A percentile compares a stretch with the other conserved stretches of the same genome.
Evolutionary conservation across 345 rosid species (phyloP).

Genomic region (Erodium maritimum): DNA sequence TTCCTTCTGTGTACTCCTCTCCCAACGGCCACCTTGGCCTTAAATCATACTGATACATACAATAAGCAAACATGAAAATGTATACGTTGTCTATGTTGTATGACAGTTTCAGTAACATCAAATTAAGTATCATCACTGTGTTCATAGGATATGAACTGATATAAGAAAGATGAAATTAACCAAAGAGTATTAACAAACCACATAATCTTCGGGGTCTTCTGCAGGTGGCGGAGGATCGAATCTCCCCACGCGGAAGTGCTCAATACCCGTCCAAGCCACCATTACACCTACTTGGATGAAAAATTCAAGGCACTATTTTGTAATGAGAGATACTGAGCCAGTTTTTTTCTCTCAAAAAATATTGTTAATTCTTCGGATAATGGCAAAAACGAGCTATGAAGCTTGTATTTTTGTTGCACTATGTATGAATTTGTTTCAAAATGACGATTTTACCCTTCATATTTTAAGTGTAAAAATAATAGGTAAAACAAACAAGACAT

Average conservation of each 20-base stretch:
- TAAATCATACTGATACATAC: slow-evolving; percentile 55
- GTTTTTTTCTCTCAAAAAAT: too few relatives aligned
- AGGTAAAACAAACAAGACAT: too few relatives aligned
- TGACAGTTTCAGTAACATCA: too few relatives aligned
- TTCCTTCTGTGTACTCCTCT: slow-evolving; percentile 71
- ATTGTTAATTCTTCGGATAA: too few relatives aligned
- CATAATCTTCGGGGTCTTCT: slow-evolving; percentile 52
- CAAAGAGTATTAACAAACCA: slow-evolving; percentile 30
- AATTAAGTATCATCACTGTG: too few relatives aligned
- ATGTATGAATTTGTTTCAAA: too few relatives aligned
- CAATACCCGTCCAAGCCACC: slow-evolving; percentile 99
- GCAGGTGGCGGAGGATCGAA: slow-evolving; percentile 87
- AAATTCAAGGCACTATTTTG: not conserved
- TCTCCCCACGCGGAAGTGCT: slow-evolving; percentile 80
- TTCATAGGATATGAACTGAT: not conserved
- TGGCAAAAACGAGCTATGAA: too few relatives aligned
- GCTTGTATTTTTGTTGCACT: too few relatives aligned
- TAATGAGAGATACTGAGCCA: too few relatives aligned
- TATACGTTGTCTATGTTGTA: too few relatives aligned
- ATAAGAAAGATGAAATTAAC: not conserved
- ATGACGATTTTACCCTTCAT: too few relatives aligned
- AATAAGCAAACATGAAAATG: slow-evolving; percentile 2
- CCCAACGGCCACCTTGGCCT: slow-evolving; percentile 95
- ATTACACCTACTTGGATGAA: slow-evolving; percentile 53
- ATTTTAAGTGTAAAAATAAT: too few relatives aligned